Base-by-base conservation (phyloP, 2,329 filamentous ascomycete genomes). In the Leptosphaerulina australis region DNA sequence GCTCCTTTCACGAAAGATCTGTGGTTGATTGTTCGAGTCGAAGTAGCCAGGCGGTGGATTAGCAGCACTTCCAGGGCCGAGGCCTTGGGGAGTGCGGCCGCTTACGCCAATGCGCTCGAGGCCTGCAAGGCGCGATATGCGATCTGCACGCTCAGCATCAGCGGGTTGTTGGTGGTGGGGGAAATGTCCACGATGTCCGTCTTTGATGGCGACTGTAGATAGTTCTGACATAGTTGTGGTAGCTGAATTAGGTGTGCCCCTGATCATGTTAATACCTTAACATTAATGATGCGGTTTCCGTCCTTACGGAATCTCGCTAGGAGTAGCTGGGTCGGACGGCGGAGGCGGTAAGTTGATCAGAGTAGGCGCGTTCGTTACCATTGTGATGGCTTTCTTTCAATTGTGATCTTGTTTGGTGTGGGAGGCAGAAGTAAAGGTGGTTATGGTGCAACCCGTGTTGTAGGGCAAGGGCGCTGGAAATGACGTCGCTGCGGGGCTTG, bases 161-260 rank as follows among this genome's bases (percentile, higher is more conserved):
- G 94, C 85, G 64, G 88, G 93, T 15, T 86, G 73, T 51, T 83
- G 81, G 49, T 79, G 75, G 46, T 86, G 81, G 21, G 85, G 83
- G 21, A 87, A 81, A 68, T 91, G 85, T 57, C 93, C 93, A 53
- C 91, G 89, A 68, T 97, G 91, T 63, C 93, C 93, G 70, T 97
- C 93, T 75, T 97, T 96, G 80, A 96, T 96, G 41, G 93, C 93
- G 10, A 91, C 94, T 14, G 93, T 97, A 12, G 91, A 96, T 37
- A 97, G 83, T 30, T 91, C 87, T 20, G 91, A 96, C 66, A 97
- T 87, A 41, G 91, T 95, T 10, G 92, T 97, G 3, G 90, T 95
- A 30, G 89, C 88, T 60, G 91, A 96, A 59, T 94, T 97, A 3
- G 93, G 93, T 2, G 93, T 97, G 66, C 93, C 92, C 58, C 91